Conservation (phyloP, 106 monocot species). For the Ottelia alismoides region DNA sequence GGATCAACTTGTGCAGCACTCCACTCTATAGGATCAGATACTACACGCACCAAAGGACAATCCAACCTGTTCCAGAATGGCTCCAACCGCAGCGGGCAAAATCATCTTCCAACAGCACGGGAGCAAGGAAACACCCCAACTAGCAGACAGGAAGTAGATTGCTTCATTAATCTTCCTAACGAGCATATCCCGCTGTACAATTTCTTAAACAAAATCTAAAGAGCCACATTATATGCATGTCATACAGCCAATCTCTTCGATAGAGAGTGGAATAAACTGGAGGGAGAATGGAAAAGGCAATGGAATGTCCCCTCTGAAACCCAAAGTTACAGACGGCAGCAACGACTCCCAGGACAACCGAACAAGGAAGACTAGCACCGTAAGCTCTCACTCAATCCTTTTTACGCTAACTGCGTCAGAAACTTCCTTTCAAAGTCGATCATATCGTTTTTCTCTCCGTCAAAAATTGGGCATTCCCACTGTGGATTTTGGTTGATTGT, state of each 20-base stretch:
- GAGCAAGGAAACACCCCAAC: constrained; percentile 47
- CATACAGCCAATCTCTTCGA: constrained; percentile 60
- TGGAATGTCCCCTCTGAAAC: background rate
- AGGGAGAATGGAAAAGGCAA: constrained; percentile 5
- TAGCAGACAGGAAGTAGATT: constrained; percentile 45
- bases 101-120: constrained; percentile 1
- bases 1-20: constrained; percentile 73
- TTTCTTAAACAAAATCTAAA: background rate
- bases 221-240: background rate
- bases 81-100: constrained; percentile 22
- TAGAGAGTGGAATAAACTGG: constrained; percentile 78
- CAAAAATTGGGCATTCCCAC: background rate
- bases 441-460: background rate
- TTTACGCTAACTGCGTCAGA: background rate
- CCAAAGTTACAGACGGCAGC: constrained; percentile 10
- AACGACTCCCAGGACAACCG: constrained; percentile 56
- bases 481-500: background rate
- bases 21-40: constrained; percentile 88
- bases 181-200: too few species aligned
- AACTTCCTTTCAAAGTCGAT: background rate
- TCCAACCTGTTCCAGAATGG: constrained; percentile 30
- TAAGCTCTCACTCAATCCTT: too few species aligned
- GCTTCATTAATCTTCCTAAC: too few species aligned
- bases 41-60: constrained; percentile 57
- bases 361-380: constrained; percentile 56